Evolutionary conservation across 345 rosid species (phyloP).

Genomic region (Euclidium syriacum): DNA sequence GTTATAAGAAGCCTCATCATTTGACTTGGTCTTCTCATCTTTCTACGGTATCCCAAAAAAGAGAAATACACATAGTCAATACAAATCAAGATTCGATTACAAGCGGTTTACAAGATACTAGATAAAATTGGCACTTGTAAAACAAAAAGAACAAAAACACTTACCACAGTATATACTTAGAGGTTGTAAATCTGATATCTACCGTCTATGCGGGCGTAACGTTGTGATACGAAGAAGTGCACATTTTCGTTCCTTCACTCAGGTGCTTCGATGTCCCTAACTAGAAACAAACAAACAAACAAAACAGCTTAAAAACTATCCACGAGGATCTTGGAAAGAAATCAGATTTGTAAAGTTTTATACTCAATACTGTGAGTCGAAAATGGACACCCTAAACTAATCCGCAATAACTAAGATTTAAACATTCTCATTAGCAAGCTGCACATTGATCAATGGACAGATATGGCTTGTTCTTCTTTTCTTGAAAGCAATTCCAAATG

Average conservation of each 20-base stretch:
- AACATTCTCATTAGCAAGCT: too few relatives aligned
- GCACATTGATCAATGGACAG: neutral
- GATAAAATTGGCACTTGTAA: neutral
- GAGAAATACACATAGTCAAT: neutral
- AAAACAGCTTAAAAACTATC: neutral
- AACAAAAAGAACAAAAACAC: neutral
- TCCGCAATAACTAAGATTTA: too few relatives aligned
- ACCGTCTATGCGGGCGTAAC: neutral
- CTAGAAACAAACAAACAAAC: neutral
- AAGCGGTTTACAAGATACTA: neutral
- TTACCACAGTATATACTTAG: neutral
- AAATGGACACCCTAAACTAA: neutral
- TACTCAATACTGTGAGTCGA: neutral
- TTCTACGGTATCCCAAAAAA: conserved; percentile 37
- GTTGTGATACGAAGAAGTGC: neutral
- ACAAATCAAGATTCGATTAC: neutral
- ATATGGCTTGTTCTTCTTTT: neutral
- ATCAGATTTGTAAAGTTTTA: neutral
- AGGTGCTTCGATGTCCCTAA: neutral
- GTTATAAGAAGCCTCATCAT: conserved; percentile 70
- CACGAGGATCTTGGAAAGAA: neutral
- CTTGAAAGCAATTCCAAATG: neutral
- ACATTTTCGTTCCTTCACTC: neutral
- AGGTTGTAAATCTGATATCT: neutral
- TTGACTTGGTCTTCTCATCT: conserved; percentile 57